These are phyloP conservation scores for Apiosordaria backusii DNA, from an alignment of 495 filamentous ascomycete species.

Conservation along the genomic window DNA sequence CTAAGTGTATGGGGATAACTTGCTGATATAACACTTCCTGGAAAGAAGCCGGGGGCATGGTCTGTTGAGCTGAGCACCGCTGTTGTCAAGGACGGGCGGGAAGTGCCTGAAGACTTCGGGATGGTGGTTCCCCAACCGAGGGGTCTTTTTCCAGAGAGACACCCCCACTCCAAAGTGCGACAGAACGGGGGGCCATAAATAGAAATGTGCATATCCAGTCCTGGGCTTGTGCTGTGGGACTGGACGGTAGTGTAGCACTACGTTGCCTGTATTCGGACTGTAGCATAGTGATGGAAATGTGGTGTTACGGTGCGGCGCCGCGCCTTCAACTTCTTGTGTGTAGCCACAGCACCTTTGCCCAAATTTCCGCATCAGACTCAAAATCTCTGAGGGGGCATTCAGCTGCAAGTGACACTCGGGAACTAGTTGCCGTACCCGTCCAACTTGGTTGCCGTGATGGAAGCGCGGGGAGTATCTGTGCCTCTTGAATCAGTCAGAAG, in stretches of 20 bases:
- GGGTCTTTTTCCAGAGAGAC: neutral
- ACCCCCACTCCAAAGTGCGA: slow-evolving; percentile 1
- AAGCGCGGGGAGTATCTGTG: neutral
- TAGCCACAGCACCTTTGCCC: too few species aligned
- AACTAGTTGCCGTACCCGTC: neutral
- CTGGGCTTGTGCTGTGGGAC: too few species aligned
- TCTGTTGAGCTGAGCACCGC: neutral
- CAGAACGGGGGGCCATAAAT: slow-evolving; percentile 1
- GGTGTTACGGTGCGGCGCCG: neutral
- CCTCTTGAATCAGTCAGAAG: neutral
- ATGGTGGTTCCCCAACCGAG: neutral
- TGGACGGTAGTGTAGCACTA: neutral
- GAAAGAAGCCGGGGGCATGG: neutral
- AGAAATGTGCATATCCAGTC: neutral
- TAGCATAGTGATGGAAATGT: neutral
- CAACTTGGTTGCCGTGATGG: neutral
- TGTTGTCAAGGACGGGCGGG: too few species aligned
- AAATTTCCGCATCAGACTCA: neutral
- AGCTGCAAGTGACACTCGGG: neutral
- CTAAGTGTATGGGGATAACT: neutral
- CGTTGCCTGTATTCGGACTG: neutral
- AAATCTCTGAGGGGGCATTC: neutral
- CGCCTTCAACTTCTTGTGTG: neutral
- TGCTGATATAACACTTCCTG: too few species aligned
- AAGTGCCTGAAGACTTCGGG: neutral